Base-by-base conservation (phyloP, 495 filamentous ascomycete species). In the Aspergillus nidulans region DNA sequence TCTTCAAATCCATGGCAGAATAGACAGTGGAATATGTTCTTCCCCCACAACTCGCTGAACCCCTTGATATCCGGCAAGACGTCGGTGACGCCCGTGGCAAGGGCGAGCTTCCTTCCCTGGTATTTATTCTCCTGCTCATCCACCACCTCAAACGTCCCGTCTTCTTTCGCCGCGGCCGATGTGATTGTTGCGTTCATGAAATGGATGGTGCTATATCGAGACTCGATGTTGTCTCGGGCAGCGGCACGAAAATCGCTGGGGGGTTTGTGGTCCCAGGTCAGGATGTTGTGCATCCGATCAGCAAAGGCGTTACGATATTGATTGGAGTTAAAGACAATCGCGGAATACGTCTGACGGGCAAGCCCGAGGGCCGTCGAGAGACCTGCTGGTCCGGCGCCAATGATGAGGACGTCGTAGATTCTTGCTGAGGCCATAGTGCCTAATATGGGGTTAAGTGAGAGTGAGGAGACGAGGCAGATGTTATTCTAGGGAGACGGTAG, bases 311-410 rank as follows among this genome's bases (percentile, higher is more conserved):
- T 85, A 44, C 83, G 79, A 56, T 79, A 84, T 3, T 47, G 51
- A 7, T 64, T 63, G 3, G 71, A 72, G 63, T 78, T 74, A 63
- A 85, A 80, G 39, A 85, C 60, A 3, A 81, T 53, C 7, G 71
- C 64, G 2, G 67, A 74, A 53, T 79, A 70, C 5, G 67, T 57
- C 23, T 76, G 72, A 13, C 83, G 81, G 0, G 74, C 74, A 1
- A 87, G 70, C 6, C 60, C 64, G 6, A 63, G 30, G 4, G 81
- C 82, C 5, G 67, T 64, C 1, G 75, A 59, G 2, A 87, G 70
- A 8, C 82, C 84, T 8, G 79, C 77, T 6, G 81, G 80, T 3
- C 82, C 83, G 32, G 64, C 74, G 58, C 83, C 83, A 30, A 85
- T 70, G 61, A 87, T 78, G 9, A 84, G 66, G 43, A 67, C 73